Evolutionary conservation across 257 asterid species (phyloP).

Genomic region (Nicotiana noctiflora): DNA sequence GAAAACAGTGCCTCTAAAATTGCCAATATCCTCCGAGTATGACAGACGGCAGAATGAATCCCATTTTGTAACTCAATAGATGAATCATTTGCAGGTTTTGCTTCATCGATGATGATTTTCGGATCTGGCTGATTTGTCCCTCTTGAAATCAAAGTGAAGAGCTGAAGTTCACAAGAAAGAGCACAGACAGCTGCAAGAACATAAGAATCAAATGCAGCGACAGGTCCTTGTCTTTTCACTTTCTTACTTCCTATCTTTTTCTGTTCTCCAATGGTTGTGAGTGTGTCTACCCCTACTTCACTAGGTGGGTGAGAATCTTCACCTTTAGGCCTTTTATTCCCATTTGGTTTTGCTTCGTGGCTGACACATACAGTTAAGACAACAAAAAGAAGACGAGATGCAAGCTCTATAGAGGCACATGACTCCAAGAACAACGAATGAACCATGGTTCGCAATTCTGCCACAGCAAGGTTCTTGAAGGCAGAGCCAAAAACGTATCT

Average conservation of each 20-base stretch:
- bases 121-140: conserved; percentile 34
- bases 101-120: conserved; percentile 21
- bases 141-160: conserved; percentile 71
- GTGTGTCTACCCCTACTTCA: conserved; percentile 35
- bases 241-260: conserved; percentile 39
- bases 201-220: conserved; percentile 96
- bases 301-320: conserved; percentile 34
- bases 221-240: conserved; percentile 75
- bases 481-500: conserved; percentile 75
- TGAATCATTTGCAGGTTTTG: conserved; percentile 41
- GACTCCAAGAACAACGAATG: conserved; percentile 89
- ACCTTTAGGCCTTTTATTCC: conserved; percentile 70
- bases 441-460: conserved; percentile 97
- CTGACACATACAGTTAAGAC: conserved; percentile 93
- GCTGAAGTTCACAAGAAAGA: conserved; percentile 91
- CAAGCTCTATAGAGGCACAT: conserved; percentile 81
- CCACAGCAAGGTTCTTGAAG: conserved; percentile 89
- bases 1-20: conserved; percentile 96
- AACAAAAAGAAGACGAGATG: conserved; percentile 94
- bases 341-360: conserved; percentile 85
- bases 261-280: conserved; percentile 24
- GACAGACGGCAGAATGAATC: conserved; percentile 77
- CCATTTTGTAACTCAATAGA: conserved; percentile 51
- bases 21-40: conserved; percentile 77
- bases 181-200: conserved; percentile 98